Conservation (phyloP, 2,329 filamentous ascomycete genomes). For the Phaeomoniella chlamydospora region DNA sequence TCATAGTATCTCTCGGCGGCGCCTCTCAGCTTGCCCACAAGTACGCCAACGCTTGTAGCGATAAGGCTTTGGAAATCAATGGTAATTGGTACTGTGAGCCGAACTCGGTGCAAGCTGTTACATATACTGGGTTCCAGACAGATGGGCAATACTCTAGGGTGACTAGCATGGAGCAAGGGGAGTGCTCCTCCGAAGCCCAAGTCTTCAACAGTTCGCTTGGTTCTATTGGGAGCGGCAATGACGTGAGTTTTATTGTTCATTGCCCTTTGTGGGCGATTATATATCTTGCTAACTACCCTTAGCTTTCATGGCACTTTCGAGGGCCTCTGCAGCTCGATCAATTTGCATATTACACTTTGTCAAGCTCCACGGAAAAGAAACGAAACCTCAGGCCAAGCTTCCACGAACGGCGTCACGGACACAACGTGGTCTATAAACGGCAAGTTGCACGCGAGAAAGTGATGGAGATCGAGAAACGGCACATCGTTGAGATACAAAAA, state of each 20-base stretch:
- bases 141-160: slow-evolving; percentile 52
- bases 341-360: slow-evolving; percentile 54
- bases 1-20: background rate
- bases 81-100: slow-evolving; percentile 50
- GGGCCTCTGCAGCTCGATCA: slow-evolving; percentile 54
- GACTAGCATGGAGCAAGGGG: slow-evolving; percentile 40
- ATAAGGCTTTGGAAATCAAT: slow-evolving; percentile 14
- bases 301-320: slow-evolving; percentile 61
- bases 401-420: slow-evolving; percentile 25
- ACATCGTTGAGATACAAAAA: slow-evolving; percentile 25
- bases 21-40: background rate
- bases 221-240: slow-evolving; percentile 54
- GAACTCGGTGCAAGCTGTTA: slow-evolving; percentile 47
- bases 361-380: slow-evolving; percentile 17
- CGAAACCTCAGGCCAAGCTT: slow-evolving; percentile 19
- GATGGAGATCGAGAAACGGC: slow-evolving; percentile 1
- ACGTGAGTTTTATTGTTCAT: slow-evolving; percentile 36
- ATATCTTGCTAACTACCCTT: slow-evolving; percentile 1
- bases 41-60: slow-evolving; percentile 2
- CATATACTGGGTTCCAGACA: slow-evolving; percentile 48
- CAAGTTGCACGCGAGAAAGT: slow-evolving; percentile 9
- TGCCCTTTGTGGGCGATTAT: background rate
- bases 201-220: slow-evolving; percentile 38
- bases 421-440: slow-evolving; percentile 37
- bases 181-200: slow-evolving; percentile 39